These are phyloP conservation scores for Dysphania ambrosioides DNA, from an alignment of 148 eudicot species.

Conservation along the genomic window DNA sequence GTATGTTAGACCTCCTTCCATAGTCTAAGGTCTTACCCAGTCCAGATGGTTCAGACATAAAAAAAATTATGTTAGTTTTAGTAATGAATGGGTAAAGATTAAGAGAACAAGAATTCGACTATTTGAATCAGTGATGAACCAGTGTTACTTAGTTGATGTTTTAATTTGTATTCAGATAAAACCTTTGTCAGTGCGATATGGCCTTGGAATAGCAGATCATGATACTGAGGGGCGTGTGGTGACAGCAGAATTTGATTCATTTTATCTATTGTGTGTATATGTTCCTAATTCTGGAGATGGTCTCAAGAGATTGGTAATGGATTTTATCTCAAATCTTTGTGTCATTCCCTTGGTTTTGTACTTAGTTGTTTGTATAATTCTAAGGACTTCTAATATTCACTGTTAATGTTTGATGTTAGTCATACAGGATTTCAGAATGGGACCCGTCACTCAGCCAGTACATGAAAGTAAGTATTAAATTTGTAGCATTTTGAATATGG, in stretches of 20 bases:
- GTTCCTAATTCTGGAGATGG: constrained; percentile 99
- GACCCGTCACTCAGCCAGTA: constrained; percentile 78
- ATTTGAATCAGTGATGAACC: neutral
- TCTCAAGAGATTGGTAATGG: constrained; percentile 73
- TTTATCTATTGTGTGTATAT: constrained; percentile 66
- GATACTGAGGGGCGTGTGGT: constrained; percentile 93
- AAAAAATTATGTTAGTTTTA: neutral
- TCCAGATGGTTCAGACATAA: neutral
- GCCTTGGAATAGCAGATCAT: constrained; percentile 85
- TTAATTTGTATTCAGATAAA: constrained; percentile 52
- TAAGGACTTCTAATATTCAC: neutral
- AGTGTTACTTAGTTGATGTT: constrained; percentile 1
- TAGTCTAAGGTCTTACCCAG: neutral
- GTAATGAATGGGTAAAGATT: neutral
- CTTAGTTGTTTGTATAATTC: neutral
- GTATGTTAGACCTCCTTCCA: neutral
- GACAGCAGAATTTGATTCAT: constrained; percentile 82
- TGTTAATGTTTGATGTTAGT: constrained; percentile 36
- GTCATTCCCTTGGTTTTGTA: neutral
- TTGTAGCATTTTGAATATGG: neutral
- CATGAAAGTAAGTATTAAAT: constrained; percentile 62
- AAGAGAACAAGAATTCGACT: neutral
- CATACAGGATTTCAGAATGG: constrained; percentile 91
- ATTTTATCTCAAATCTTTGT: neutral
- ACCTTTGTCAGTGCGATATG: constrained; percentile 80